phyloP scores from a whole-genome alignment of 2,329 filamentous ascomycete species.

The Fusarium nygamai region DNA sequence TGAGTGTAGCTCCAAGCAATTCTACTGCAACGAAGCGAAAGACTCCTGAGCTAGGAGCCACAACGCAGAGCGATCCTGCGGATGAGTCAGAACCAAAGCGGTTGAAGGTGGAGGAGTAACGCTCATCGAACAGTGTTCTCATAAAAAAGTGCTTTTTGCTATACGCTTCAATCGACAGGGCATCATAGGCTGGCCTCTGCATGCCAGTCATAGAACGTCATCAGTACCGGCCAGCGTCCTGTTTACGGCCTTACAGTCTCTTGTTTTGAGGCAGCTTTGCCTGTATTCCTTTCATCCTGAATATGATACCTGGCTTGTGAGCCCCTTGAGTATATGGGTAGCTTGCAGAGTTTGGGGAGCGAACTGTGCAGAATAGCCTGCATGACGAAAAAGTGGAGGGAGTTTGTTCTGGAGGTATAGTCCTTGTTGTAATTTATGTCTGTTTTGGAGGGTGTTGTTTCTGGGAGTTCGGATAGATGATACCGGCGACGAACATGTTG shows the following conservation, averaged over 20 bases:
- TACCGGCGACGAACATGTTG: slow-evolving; percentile 40
- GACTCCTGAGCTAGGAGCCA: slow-evolving; percentile 61
- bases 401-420: slow-evolving; percentile 13
- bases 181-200: slow-evolving; percentile 33
- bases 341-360: neutral
- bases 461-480: slow-evolving; percentile 40
- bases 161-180: slow-evolving; percentile 11
- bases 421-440: slow-evolving; percentile 8
- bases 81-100: slow-evolving; percentile 63
- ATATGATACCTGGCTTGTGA: slow-evolving; percentile 27
- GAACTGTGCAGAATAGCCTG: neutral
- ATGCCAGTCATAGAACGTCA: slow-evolving; percentile 22
- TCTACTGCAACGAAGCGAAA: slow-evolving; percentile 60
- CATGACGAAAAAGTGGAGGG: slow-evolving; percentile 8
- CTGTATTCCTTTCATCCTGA: slow-evolving; percentile 14
- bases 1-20: slow-evolving; percentile 34
- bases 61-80: slow-evolving; percentile 53
- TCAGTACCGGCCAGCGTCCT: neutral
- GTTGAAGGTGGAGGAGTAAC: slow-evolving; percentile 59
- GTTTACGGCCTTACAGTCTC: neutral
- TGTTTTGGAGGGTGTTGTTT: slow-evolving; percentile 6
- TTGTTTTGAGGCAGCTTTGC: slow-evolving; percentile 23
- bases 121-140: neutral
- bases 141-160: slow-evolving; percentile 21
- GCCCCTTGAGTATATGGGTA: slow-evolving; percentile 3